Base-by-base conservation (phyloP, 139 green algal species). In the Haematococcus sp. region DNA sequence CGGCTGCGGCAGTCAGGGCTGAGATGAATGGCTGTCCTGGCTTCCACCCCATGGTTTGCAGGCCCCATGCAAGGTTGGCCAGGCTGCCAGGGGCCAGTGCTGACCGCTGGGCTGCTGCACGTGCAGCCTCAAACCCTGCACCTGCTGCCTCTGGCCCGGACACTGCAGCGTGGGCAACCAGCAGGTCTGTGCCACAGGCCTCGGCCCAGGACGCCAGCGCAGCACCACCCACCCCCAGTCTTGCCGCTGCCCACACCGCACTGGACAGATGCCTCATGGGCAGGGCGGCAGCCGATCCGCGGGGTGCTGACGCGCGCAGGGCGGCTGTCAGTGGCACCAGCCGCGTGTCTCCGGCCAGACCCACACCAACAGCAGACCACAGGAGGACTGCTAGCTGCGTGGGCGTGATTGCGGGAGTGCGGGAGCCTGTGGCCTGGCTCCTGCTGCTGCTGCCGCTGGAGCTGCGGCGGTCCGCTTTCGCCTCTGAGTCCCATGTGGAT, bases 321-420 rank as follows among this genome's bases (percentile, higher is more conserved):
- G 15, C 30, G n/a, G n/a, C 13, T 27, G 63, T 23, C 49, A 74
- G 40, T 3, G 68, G 68, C 31, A 46, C 30, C 17, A 74, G 49
- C 27, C 46, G 27, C 30, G 68, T 49, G 49, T 74, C 68, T 3
- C 51, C 32, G 2, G 16, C 27, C 31, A 66, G 35, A 22, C 52
- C 23, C 51, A 74, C 43, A 2, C 68, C 40, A 5, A 22, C 68
- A 25, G 20, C 46, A 25, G 52, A 46, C 68, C 68, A 74, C 68
- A 74, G 13, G 49, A 74, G 27, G 23, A n/a, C 31, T 4, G 66
- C 66, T 23, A 73, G 66, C 46, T 59, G 23, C 27, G 43, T 4
- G 11, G 66, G 33, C 5, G 4, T 30, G 31, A 31, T 16, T 11
- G 15, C 4, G 54, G 15, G 9, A 13, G 4, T 61, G n/a, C 4